Conservation (phyloP, 768 basidiomycete genomes). For the Amanita pseudoporphyria region DNA sequence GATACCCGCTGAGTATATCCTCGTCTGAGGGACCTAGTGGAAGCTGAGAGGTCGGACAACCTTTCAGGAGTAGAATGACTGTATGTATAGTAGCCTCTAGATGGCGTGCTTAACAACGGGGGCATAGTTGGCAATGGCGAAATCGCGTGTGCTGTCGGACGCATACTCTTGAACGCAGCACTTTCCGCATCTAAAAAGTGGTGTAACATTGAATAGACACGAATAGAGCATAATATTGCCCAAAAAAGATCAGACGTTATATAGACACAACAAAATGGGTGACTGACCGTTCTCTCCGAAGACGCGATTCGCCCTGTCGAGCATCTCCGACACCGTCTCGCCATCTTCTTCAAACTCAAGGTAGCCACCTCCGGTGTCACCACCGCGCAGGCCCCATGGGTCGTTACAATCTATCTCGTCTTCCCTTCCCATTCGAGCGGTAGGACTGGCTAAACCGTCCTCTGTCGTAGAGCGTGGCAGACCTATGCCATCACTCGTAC, state of each 20-base stretch:
- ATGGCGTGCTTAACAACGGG: conserved; percentile 19
- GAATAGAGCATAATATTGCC: not conserved
- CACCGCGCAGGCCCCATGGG: conserved; percentile 3
- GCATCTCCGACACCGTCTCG: conserved; percentile 61
- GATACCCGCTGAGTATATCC: conserved; percentile 42
- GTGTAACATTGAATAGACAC: conserved; percentile 4
- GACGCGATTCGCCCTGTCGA: conserved; percentile 63
- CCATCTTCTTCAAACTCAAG: conserved; percentile 17
- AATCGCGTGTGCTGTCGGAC: conserved; percentile 27
- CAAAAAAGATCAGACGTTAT: conserved; percentile 1
- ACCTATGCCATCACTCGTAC: not conserved
- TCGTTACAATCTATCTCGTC: not conserved
- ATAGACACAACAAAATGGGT: conserved; percentile 4
- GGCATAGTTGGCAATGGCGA: conserved; percentile 29
- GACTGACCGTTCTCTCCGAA: conserved; percentile 67
- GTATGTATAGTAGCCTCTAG: conserved; percentile 20
- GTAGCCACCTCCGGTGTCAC: not conserved
- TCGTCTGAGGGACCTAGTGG: conserved; percentile 18
- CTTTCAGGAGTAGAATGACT: conserved; percentile 20
- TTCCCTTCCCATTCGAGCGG: not conserved
- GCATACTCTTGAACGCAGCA: conserved; percentile 55
- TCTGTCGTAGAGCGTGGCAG: conserved; percentile 6
- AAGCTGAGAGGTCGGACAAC: conserved; percentile 11
- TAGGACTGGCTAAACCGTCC: not conserved
- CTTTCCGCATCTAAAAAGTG: conserved; percentile 54